Conservation (phyloP, 768 basidiomycete species). For the Trametes coccinea region DNA sequence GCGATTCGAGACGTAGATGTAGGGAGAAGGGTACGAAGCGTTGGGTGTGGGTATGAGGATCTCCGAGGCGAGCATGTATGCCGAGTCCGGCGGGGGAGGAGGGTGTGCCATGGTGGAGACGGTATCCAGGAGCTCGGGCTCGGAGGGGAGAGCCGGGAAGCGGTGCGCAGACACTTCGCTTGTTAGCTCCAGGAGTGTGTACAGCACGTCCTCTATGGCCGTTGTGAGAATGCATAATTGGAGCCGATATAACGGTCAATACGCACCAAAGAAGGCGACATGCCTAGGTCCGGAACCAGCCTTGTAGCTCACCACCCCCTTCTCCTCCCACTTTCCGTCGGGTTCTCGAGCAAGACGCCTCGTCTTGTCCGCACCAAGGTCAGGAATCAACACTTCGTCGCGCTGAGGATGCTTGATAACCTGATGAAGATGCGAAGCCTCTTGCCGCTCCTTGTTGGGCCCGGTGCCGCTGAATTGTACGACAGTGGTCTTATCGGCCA, state of each 20-base stretch:
- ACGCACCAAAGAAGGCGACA: conserved; percentile 59
- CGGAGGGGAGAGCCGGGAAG: conserved; percentile 44
- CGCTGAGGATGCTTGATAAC: conserved; percentile 50
- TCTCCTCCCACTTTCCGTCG: conserved; percentile 48
- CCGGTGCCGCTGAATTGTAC: conserved; percentile 51
- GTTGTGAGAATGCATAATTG: not conserved
- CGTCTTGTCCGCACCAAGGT: conserved; percentile 74
- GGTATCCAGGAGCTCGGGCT: conserved; percentile 41
- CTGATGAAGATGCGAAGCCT: conserved; percentile 77
- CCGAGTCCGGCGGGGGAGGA: conserved; percentile 39
- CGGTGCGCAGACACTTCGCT: conserved; percentile 58
- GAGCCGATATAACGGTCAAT: not conserved
- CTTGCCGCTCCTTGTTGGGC: conserved; percentile 67
- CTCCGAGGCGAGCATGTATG: conserved; percentile 64
- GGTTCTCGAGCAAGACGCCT: conserved; percentile 50
- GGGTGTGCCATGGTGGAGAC: conserved; percentile 46
- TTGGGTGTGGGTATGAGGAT: conserved; percentile 62
- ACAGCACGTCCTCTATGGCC: conserved; percentile 56
- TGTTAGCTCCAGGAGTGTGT: conserved; percentile 67
- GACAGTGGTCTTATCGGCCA: conserved; percentile 34
- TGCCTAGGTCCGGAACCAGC: conserved; percentile 74
- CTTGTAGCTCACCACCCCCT: conserved; percentile 48
- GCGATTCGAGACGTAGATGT: conserved; percentile 75
- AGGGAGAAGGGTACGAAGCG: conserved; percentile 50
- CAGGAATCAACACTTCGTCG: conserved; percentile 67